Conservation (phyloP, 305 asterid genomes). For the Stenogyne calaminthoides region DNA sequence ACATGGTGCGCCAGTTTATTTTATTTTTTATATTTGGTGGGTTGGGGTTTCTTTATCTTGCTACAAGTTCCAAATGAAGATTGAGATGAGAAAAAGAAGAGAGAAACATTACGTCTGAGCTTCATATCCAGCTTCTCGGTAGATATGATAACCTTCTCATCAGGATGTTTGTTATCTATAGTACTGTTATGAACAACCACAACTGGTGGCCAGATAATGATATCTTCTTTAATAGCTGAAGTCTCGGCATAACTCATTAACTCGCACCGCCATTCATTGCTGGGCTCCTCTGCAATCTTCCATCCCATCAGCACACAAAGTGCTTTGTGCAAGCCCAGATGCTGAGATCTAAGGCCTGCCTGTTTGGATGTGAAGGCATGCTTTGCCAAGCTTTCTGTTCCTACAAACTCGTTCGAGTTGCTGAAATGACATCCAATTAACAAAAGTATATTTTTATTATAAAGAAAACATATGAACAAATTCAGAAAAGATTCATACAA, state of each 20-base stretch:
- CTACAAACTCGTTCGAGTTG: constrained; percentile 52
- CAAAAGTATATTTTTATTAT: constrained; percentile 9
- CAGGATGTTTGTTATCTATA: constrained; percentile 37
- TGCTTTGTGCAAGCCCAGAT: constrained; percentile 66
- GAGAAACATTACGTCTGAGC: constrained; percentile 48
- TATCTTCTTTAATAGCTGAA: constrained; percentile 50
- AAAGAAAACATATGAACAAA: constrained; percentile 14
- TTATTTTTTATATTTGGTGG: too few relatives aligned
- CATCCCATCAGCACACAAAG: constrained; percentile 66
- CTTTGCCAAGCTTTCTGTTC: constrained; percentile 52
- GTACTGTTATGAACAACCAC: constrained; percentile 58
- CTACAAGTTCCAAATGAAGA: constrained; percentile 11
- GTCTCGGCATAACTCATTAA: constrained; percentile 42
- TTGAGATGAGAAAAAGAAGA: constrained; percentile 15
- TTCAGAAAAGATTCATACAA: neutral
- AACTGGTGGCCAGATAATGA: constrained; percentile 71
- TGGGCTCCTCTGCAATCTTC: constrained; percentile 45
- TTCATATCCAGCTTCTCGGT: constrained; percentile 51
- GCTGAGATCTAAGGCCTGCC: constrained; percentile 55
- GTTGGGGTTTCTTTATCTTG: too few relatives aligned
- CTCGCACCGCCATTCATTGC: constrained; percentile 50
- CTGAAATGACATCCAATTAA: constrained; percentile 40
- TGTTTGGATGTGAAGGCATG: constrained; percentile 55
- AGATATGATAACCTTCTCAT: constrained; percentile 49
- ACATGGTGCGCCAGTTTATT: too few relatives aligned